Evolutionary conservation across 257 asterid species (phyloP).

Genomic region (Forsythia suspensa): DNA sequence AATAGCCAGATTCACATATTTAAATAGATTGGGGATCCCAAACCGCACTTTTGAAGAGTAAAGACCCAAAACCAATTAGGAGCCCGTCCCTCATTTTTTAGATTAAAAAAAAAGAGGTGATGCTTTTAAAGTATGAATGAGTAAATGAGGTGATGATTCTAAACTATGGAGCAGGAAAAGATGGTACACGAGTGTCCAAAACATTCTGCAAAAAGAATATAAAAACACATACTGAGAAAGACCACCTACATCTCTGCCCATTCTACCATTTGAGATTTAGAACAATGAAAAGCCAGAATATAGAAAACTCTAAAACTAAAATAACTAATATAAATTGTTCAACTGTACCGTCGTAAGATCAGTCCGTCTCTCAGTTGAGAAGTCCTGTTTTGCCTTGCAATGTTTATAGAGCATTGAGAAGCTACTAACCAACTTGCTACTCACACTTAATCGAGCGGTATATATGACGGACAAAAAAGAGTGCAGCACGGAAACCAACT

Average conservation of each 20-base stretch:
- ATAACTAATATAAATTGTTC: background rate
- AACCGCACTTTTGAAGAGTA: too few relatives aligned
- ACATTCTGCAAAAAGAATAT: background rate
- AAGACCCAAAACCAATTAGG: too few relatives aligned
- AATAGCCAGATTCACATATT: too few relatives aligned
- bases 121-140: too few relatives aligned
- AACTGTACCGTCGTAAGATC: background rate
- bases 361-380: background rate
- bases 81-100: too few relatives aligned
- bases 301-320: background rate
- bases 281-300: background rate
- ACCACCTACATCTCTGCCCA: background rate
- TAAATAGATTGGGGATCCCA: too few relatives aligned
- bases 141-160: background rate
- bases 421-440: constrained; percentile 22
- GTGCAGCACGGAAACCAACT: constrained; percentile 49
- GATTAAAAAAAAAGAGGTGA: too few relatives aligned
- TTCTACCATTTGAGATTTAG: background rate
- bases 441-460: constrained; percentile 55
- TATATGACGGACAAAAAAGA: constrained; percentile 51
- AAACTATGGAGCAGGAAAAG: background rate
- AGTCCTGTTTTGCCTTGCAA: background rate
- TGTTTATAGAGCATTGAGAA: constrained; percentile 1
- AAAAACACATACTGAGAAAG: background rate
- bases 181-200: background rate